phyloP scores from a whole-genome alignment of 129 eudicot species.

The Silybum marianum region DNA sequence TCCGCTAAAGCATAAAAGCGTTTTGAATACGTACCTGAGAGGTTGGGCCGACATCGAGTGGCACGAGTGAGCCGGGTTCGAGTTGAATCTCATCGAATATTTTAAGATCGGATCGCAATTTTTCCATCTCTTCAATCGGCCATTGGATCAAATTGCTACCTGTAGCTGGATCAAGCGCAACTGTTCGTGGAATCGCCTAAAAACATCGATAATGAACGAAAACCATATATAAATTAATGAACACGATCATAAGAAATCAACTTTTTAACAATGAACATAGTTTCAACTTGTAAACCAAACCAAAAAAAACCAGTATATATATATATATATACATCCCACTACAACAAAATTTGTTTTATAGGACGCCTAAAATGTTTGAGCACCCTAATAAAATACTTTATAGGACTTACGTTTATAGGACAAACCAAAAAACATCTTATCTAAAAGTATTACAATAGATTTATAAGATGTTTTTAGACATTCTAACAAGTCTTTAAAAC shows the following conservation, averaged over 20 bases:
- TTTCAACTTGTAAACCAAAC: not conserved
- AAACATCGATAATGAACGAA: not conserved
- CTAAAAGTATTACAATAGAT: too few relatives aligned
- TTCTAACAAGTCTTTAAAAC: too few relatives aligned
- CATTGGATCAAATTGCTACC: constrained; percentile 73
- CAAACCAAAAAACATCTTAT: too few relatives aligned
- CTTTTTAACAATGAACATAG: too few relatives aligned
- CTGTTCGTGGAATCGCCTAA: constrained; percentile 83
- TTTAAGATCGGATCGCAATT: constrained; percentile 45
- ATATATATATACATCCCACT: too few relatives aligned
- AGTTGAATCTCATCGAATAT: constrained; percentile 49
- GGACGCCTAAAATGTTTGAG: too few relatives aligned
- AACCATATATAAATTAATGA: not conserved
- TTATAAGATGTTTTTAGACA: too few relatives aligned
- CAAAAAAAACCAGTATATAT: too few relatives aligned
- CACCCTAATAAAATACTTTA: too few relatives aligned
- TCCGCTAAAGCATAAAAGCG: not conserved
- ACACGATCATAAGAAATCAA: not conserved
- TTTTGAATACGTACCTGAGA: constrained; percentile 52
- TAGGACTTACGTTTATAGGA: too few relatives aligned
- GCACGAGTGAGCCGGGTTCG: constrained; percentile 59
- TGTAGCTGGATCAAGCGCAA: constrained; percentile 62
- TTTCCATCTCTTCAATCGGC: constrained; percentile 90
- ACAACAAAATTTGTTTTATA: too few relatives aligned
- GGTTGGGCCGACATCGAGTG: constrained; percentile 55